These are phyloP conservation scores for Panus rudis DNA, from an alignment of 768 basidiomycete species.

Conservation along the genomic window DNA sequence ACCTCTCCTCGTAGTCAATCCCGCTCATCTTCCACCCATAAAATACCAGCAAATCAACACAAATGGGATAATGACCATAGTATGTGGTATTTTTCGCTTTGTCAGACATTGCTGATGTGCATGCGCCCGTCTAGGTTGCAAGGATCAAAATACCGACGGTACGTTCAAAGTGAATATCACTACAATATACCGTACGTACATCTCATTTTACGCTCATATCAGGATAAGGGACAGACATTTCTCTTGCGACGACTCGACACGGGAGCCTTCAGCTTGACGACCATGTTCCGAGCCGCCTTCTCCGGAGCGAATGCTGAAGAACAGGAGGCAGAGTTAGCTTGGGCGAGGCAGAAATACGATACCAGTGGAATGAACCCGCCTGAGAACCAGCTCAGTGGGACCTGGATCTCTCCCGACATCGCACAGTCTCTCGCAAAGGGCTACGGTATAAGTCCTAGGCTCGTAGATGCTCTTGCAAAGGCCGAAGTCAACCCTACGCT, in stretches of 20 bases:
- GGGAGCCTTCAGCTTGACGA: conserved; percentile 84
- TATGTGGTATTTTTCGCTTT: conserved; percentile 29
- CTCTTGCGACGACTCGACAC: conserved; percentile 93
- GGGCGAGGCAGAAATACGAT: conserved; percentile 79
- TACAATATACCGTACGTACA: too few species aligned
- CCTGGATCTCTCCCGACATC: conserved; percentile 67
- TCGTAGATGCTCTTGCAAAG: conserved; percentile 59
- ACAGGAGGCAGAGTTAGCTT: conserved; percentile 74
- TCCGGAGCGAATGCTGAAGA: conserved; percentile 70
- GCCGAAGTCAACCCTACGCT: conserved; percentile 73
- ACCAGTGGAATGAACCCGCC: conserved; percentile 60
- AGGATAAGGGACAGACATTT: conserved; percentile 83
- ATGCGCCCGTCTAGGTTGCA: conserved; percentile 50
- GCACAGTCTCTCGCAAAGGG: conserved; percentile 62
- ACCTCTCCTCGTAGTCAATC: conserved; percentile 33
- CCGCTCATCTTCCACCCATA: conserved; percentile 54
- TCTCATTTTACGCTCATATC: too few species aligned
- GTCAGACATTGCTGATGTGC: conserved; percentile 11
- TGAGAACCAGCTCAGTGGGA: conserved; percentile 76
- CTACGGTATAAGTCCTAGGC: conserved; percentile 55
- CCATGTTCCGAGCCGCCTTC: conserved; percentile 95
- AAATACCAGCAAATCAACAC: conserved; percentile 91
- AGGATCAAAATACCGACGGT: conserved; percentile 88
- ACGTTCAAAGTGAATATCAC: too few species aligned
- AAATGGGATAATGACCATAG: conserved; percentile 82